Base-by-base conservation (phyloP, 2,329 filamentous ascomycete genomes). In the Penicillium occitanis region DNA sequence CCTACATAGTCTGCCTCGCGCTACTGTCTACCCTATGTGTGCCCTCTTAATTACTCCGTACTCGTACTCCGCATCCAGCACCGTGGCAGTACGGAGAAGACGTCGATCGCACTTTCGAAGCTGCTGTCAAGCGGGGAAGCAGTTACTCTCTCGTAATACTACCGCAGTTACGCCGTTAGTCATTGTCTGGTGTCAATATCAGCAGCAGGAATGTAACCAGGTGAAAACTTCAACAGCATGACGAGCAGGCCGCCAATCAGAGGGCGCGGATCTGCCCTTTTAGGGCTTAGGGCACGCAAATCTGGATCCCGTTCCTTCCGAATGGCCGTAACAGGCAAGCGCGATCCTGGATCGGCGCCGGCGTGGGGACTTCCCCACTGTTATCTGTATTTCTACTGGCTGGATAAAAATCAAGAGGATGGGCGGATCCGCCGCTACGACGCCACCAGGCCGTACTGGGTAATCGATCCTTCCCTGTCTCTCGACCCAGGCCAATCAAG, bases 281-380 rank as follows among this genome's bases (percentile, higher is more conserved):
- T 62, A 62, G 60, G 60, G 60, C 13, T 62, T 42, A 62, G 60
- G 60, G 60, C n/a, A 53, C 22, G 17, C 42, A 30, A n/a, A 28
- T 37, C 25, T 57, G n/a, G 37, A 33, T 3, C 44, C 30, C 11
- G 30, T 17, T 14, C 59, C 22, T 44, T 28, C 57, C 57, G 11
- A 42, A 10, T 44, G 25, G 25, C 22, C 57, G 37, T 46, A 46
- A 30, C 14, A 30, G n/a, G n/a, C 19, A 44, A 55, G 28, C 25
- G 44, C 25, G 6, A 57, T 48, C 40, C 22, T 33, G 37, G 50
- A 46, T 46, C 33, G 51, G 51, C 46, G 46, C 37, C 13, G 50
- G 13, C 5, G n/a, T 58, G 61, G 61, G 17, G 3, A 28, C 7
- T 2, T 8, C 8, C 0, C 33, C 33, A 11, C 5, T 37, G 2